A percentile compares a stretch with the other conserved stretches of the same genome.
Evolutionary conservation across 2,329 filamentous ascomycete genomes (phyloP).

Genomic region (Scedosporium dehoogii): DNA sequence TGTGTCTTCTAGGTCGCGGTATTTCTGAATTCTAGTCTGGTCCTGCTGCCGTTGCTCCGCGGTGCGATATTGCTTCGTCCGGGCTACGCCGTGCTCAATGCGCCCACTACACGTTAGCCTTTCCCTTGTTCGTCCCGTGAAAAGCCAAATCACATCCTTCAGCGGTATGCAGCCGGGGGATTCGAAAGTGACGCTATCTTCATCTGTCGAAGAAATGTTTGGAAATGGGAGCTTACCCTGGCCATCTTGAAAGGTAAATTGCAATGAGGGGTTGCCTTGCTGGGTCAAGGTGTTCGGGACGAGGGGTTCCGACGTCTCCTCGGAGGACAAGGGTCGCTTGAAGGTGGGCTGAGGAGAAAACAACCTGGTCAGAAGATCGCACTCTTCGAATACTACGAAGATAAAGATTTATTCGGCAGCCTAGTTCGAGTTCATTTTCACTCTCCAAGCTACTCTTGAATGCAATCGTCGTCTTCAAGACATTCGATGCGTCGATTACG

Average conservation of each 20-base stretch:
- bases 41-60: conserved; percentile 64
- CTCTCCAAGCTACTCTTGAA: no score
- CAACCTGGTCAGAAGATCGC: not conserved
- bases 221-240: not conserved
- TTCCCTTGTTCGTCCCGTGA: not conserved
- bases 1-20: conserved; percentile 59
- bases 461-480: no score
- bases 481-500: no score
- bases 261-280: not conserved
- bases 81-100: conserved; percentile 70
- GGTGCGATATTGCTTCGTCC: conserved; percentile 50
- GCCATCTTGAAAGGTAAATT: not conserved
- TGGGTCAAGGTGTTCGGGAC: not conserved
- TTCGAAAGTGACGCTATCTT: not conserved
- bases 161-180: not conserved
- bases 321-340: not conserved
- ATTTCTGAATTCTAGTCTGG: conserved; percentile 64
- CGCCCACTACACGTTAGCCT: not conserved
- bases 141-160: not conserved
- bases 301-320: not conserved
- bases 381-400: no score
- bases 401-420: no score
- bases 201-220: not conserved
- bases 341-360: no score
- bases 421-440: no score